Base-by-base conservation (phyloP, 176 grass and related monocot species). In the Typha latifolia region DNA sequence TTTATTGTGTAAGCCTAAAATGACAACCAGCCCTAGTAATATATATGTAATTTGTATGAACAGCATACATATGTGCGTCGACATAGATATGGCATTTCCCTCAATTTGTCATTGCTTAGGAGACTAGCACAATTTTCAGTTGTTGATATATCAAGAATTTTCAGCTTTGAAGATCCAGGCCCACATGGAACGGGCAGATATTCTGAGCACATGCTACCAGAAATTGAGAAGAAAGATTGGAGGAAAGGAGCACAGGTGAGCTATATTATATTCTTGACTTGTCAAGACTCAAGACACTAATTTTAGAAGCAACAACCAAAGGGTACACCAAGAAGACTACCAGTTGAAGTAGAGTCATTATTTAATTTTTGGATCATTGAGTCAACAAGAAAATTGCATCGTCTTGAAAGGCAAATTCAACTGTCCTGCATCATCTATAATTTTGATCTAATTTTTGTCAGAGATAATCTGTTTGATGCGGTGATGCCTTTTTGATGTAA, bases 191-290 rank as follows among this genome's bases (percentile, higher is more conserved):
- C 70, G 61, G 95, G 95, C 62, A 90, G 95, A 82, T 99, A 87
- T 77, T 94, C 86, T 71, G 82, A 99, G 18, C 81, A 81, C 77
- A 87, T 99, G 89, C 37, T 90, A 72, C 95, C 95, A 68, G 95
- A 94, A 86, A 81, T 94, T 79, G 73, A 94, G 72, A 94, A 87
- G 63, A 90, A 59, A 70, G 95, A 94, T 65, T 99, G 86, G 79
- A 99, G 95, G 83, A 99, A 99, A 74, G 95, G 95, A 77, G 95
- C 95, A 83, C 95, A 99, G 86, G 95, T 99, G 49, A 63, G 62
- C 78, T 82, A n/a, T 5, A 1, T 20, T 68, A 16, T 68, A 32
- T 47, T 62, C 53, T 59, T 21, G 20, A 59, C 53, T 59, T 21
- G n/a, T 59, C 20, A 59, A 21, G 5, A 43, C 1, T 59, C 20